Evolutionary conservation across 2,329 filamentous ascomycete genomes (phyloP).

Genomic region (Dothideomycetidae sp.): DNA sequence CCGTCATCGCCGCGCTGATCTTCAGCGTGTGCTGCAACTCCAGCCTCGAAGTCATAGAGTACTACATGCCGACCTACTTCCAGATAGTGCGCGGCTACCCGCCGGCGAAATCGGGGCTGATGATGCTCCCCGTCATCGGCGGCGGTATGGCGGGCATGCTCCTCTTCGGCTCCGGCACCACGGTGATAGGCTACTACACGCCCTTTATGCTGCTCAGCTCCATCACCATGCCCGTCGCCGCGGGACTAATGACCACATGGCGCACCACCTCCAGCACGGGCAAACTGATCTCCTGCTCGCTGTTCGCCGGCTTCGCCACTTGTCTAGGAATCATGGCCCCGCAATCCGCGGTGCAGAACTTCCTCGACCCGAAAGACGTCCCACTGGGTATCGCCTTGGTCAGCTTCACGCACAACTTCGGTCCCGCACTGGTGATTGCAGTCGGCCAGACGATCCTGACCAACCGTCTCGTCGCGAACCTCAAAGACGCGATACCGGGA

Average conservation of each 20-base stretch:
- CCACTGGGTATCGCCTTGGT: conserved; percentile 29
- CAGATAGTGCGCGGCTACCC: conserved; percentile 17
- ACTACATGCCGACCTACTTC: conserved; percentile 23
- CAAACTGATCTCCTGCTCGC: conserved; percentile 14
- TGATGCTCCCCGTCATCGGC: conserved; percentile 14
- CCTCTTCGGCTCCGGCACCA: conserved; percentile 10
- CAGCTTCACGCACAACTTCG: conserved; percentile 29
- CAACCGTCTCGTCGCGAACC: conserved; percentile 22
- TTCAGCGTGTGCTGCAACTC: conserved; percentile 11
- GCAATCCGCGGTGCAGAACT: conserved; percentile 27
- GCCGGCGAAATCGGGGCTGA: conserved; percentile 10
- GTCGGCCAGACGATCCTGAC: conserved; percentile 30
- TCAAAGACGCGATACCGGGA: conserved; percentile 20
- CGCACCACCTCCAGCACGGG: conserved; percentile 8
- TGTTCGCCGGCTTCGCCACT: conserved; percentile 21
- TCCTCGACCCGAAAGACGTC: conserved; percentile 24
- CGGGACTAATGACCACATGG: conserved; percentile 25
- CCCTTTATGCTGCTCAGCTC: conserved; percentile 28
- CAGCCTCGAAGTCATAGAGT: conserved; percentile 9
- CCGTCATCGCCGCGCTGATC: conserved; percentile 14
- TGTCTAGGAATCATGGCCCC: conserved; percentile 30
- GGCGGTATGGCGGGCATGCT: conserved; percentile 10
- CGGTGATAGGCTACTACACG: conserved; percentile 21
- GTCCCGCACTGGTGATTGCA: conserved; percentile 29
- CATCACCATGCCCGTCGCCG: conserved; percentile 27